These are phyloP conservation scores for Aspergillus homomorphus DNA, from an alignment of 495 filamentous ascomycete genomes.

Conservation along the genomic window DNA sequence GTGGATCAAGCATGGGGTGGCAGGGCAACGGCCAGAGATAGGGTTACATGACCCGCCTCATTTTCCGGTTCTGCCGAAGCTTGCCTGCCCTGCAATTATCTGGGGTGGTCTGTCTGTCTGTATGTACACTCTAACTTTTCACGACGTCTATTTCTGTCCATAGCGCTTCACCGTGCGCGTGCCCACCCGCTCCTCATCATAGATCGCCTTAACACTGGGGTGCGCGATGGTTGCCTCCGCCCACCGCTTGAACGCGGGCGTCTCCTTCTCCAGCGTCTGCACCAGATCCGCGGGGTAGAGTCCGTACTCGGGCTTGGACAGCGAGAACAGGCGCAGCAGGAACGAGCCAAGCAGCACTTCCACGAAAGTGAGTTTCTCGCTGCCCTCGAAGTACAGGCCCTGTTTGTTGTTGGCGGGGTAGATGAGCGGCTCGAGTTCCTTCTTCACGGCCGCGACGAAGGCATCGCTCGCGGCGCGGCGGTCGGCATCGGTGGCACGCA, in stretches of 20 bases:
- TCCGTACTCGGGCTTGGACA: conserved; percentile 46
- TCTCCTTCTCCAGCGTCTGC: conserved; percentile 45
- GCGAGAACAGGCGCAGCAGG: conserved; percentile 54
- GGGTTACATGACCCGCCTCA: neutral
- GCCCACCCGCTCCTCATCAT: conserved; percentile 37
- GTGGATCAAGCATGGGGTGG: no score
- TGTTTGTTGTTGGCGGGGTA: conserved; percentile 42
- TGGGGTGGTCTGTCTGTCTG: no score
- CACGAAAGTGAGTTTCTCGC: conserved; percentile 67
- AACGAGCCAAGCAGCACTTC: conserved; percentile 77
- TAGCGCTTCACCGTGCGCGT: conserved; percentile 22
- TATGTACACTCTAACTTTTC: no score
- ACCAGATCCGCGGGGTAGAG: conserved; percentile 51
- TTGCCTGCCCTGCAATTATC: no score
- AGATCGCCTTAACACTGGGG: conserved; percentile 68
- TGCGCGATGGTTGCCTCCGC: conserved; percentile 56
- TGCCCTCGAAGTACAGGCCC: conserved; percentile 78
- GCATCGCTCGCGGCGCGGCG: conserved; percentile 32
- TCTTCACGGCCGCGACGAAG: conserved; percentile 54
- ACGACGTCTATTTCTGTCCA: neutral
- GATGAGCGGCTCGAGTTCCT: conserved; percentile 74
- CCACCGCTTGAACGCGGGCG: conserved; percentile 69
- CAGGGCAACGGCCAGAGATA: no score
- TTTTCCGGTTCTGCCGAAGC: neutral
- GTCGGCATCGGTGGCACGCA: conserved; percentile 37